Evolutionary conservation across 805 yeast species (phyloP), one percentile per base, ranked within the genome.

Genomic region (Tanozyma kutaoensis): DNA sequence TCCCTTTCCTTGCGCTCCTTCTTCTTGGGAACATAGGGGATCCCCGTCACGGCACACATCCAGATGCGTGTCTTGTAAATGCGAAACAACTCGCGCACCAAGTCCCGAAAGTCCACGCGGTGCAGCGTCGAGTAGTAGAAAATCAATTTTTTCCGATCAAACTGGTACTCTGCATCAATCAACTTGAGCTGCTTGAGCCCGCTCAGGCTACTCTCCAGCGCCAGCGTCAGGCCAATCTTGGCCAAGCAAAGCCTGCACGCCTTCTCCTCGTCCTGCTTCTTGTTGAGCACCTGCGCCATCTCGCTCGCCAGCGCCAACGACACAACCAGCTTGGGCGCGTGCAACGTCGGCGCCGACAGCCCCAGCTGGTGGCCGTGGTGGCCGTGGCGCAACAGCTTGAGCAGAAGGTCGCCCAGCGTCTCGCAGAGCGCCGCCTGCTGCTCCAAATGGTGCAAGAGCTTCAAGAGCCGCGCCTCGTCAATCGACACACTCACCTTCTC

Each of bases 1-100:
- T 15, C 20, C 25, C 18, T 26, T 22, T 12, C 22, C 16, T 8
- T 7, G 14, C 25, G 13, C 22, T 16, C 15, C 16, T n/a, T 17
- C 20, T 10, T 17, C 20, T 10, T 17, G 8, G 28, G 35, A 15
- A 33, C 34, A 26, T 42, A 53, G 1, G 65, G 63, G 15, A 50
- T 39, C 3, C 65, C 66, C 25, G 38, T 48, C 15, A 77, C 78
- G 0, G 91, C 86, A 59, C 86, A 76, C 50, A 80, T 55, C 91
- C 93, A 80, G 36, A 78, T 78, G 42, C 88, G 60, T 1, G 86
- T 77, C 50, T 78, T 78, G 56, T 76, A 78, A 32, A 75, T 70
- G 43, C 76, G 72, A 58, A 76, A 78, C 17, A 78, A 51, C 41
- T 78, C 88, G 32, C 77, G 71, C 29, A 77, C 77, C 42, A 78